Base-by-base conservation (phyloP, 495 filamentous ascomycete species). In the Daldinia childiae region DNA sequence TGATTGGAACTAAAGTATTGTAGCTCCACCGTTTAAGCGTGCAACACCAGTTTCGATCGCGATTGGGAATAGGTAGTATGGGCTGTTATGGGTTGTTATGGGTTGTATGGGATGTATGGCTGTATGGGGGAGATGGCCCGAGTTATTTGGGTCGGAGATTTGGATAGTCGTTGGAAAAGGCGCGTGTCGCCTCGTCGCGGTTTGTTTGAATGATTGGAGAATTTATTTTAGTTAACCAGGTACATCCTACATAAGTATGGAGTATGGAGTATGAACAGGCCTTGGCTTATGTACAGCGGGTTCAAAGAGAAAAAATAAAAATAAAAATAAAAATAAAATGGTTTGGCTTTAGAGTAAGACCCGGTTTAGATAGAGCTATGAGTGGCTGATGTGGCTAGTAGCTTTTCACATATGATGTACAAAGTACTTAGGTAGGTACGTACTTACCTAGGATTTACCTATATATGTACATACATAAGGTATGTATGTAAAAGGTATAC, bases 101-200 rank as follows among this genome's bases (percentile, higher is more conserved):
- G n/a, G n/a, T n/a, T n/a, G n/a, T n/a, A n/a, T n/a, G n/a, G n/a
- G 27, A 4, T 29, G 27, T 55, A 30, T 64, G 71, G 63, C 24
- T 36, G 34, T 36, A 36, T 36, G 39, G 58, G 59, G 43, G 29
- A 60, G 58, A 30, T 64, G 71, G 63, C 24, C 71, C 71, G 58
- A 64, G 71, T 71, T 74, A 39, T 56, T 36, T 60, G 55, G 60
- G 60, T 65, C 60, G 58, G 62, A 74, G 62, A 70, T 74, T 70
- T 69, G 58, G 71, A 67, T 70, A 67, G 67, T 69, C 67, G 66
- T 71, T 65, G 62, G 29, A 62, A 71, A 73, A 68, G 52, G 57
- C 58, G 62, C 71, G 71, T 64, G 63, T 71, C 62, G 67, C 71
- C 71, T 73, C 64, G 71, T 69, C 71, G 71, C 71, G 65, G 9